Conservation (phyloP, 352 stramenopile genomes). For the Phytophthora pinifolia region DNA sequence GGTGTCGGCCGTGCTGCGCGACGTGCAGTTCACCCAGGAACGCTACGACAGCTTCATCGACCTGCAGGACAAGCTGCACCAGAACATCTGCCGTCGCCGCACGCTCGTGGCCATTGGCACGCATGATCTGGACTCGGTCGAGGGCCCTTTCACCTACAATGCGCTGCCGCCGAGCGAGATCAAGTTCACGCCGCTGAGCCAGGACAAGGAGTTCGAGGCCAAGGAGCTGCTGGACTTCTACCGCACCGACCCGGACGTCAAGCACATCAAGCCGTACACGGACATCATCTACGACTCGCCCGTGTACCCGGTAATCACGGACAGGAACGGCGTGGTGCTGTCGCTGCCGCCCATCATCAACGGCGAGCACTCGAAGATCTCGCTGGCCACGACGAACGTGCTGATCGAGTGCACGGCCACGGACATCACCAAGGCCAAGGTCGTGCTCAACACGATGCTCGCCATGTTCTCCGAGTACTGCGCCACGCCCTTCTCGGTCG, state of each 20-base stretch:
- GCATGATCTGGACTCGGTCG: conserved; percentile 97
- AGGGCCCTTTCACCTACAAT: conserved; percentile 93
- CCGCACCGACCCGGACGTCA: conserved; percentile 92
- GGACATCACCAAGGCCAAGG: conserved; percentile 99
- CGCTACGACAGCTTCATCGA: conserved; percentile 99
- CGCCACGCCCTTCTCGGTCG: conserved; percentile 94
- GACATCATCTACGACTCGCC: conserved; percentile 99
- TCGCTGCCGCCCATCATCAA: conserved; percentile 99
- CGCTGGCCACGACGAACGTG: conserved; percentile 97
- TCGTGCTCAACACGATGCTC: conserved; percentile 99
- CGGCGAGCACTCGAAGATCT: conserved; percentile 97
- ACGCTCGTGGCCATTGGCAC: conserved; percentile 99
- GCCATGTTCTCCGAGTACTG: conserved; percentile 99
- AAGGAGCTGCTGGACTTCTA: conserved; percentile 96
- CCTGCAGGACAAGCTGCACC: conserved; percentile 99
- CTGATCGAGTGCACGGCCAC: conserved; percentile 99
- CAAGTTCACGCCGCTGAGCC: conserved; percentile 96
- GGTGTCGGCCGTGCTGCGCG: conserved; percentile 96
- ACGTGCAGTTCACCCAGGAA: conserved; percentile 95
- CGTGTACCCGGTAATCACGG: conserved; percentile 97
- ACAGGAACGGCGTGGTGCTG: conserved; percentile 95
- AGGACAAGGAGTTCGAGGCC: conserved; percentile 90
- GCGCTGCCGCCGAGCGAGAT: conserved; percentile 93
- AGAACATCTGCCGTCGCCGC: conserved; percentile 99
- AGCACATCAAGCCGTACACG: conserved; percentile 99